Evolutionary conservation across 305 asterid genomes (phyloP).

Genomic region (Solanum chacoense): DNA sequence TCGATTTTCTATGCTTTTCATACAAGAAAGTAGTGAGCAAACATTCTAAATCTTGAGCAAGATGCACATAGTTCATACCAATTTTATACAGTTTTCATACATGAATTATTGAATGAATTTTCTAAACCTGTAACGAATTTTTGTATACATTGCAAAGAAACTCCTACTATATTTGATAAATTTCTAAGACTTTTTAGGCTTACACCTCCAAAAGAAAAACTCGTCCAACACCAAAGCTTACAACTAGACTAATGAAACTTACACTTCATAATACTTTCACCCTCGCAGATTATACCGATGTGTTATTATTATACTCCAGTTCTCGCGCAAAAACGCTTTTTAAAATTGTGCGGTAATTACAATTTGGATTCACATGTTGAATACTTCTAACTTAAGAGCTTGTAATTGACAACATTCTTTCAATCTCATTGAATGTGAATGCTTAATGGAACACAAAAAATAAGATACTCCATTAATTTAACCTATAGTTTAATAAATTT

Average conservation of each 20-base stretch:
- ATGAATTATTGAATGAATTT: too few relatives aligned
- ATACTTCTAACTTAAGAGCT: neutral
- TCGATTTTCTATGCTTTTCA: neutral
- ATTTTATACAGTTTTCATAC: too few relatives aligned
- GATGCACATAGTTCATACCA: neutral
- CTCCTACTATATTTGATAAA: neutral
- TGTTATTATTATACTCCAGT: rapidly evolving
- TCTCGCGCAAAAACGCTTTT: too few relatives aligned
- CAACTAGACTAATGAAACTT: neutral
- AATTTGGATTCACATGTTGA: neutral
- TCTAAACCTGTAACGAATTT: too few relatives aligned
- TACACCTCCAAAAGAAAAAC: too few relatives aligned
- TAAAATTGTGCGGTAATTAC: neutral
- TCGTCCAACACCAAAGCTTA: neutral
- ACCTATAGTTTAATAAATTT: neutral
- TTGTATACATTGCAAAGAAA: too few relatives aligned
- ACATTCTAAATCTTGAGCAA: neutral
- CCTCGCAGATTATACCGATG: rapidly evolving
- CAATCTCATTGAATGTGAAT: neutral
- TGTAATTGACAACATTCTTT: neutral
- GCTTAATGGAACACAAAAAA: neutral
- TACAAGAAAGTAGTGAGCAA: neutral
- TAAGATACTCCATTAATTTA: neutral
- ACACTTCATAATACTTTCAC: neutral
- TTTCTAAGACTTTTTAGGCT: too few relatives aligned